Base-by-base conservation (phyloP, 2,329 filamentous ascomycete species). In the Trichoderma sp. region DNA sequence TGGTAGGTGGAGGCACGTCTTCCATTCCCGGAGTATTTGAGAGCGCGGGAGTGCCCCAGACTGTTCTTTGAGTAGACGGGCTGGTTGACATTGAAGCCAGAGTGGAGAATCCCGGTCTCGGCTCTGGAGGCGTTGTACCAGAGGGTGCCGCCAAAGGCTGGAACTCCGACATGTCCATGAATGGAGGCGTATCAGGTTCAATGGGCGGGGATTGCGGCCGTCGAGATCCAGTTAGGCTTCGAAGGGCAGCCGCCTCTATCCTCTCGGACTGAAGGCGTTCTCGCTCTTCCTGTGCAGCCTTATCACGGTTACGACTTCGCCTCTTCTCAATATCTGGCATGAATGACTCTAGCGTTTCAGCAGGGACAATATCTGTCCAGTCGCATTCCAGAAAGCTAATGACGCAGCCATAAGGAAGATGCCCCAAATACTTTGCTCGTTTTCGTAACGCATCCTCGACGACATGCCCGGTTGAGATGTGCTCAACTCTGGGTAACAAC, bases 311-410 rank as follows among this genome's bases (percentile, higher is more conserved):
- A 66, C 87, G 86, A 78, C 91, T 93, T 68, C 93, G 85, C 65
- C 94, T 86, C 68, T 87, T 86, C 72, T 92, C 91, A 65, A 96
- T 91, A 70, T 97, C 93, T 0, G 84, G 81, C n/a, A 85, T 83
- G 79, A 97, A 97, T 1, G 86, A 85, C 49, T 89, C 89, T n/a
- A 97, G 83, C 4, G 92, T 86, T 61, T 92, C 90, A 0, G 89
- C 84, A 3, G 89, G 86, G 5, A 97, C 92, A 46, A 96, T 92
- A 73, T 97, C 94, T 3, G 92, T 94, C 94, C 94, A 97, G 78
- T 97, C 94, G 76, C 94, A 97, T 80, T 97, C 94, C 1, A 97
- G 80, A 75, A 97, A 97, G 72, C 86, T 93, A 52, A 97, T 92
- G 72, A 97, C 91, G 77, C 94, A 97, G n/a, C 94, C 94, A 61